Evolutionary conservation across 148 eudicot species (phyloP), one percentile per base, ranked within the genome.

Genomic region (Fagopyrum homotropicum): DNA sequence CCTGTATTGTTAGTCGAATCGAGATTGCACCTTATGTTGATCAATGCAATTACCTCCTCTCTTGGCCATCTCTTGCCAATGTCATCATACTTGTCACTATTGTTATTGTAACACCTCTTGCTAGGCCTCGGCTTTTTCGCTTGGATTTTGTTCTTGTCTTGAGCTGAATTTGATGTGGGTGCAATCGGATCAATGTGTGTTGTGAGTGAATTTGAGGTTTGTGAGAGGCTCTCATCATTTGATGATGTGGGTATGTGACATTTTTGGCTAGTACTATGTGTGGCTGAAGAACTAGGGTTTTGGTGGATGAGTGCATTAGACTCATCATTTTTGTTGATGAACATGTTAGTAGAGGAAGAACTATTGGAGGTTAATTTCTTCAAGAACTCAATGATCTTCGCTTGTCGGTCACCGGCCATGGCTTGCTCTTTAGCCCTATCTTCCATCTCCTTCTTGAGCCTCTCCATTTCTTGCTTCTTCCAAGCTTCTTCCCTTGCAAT

Each of bases 21-120:
- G 35, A 85, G 75, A 72, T 83, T 93, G 56, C 97, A 87, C 81
- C 92, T 86, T 73, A 90, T 82, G 87, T 85, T 85, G 77, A 94
- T 94, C 81, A 94, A 68, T 76, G 97, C 97, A 74, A 87, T 71
- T 26, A 94, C 97, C 81, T 94, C 91, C 44, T 91, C 98, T 78
- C 88, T 91, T 8, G 98, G 95, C 98, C 98, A 94, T 82, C 98
- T 82, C 82, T 86, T 85, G 3, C 97, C 97, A 0, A 51, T 74
- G 26, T 87, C 91, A 69, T 81, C 90, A 66, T 43, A 40, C 66
- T 76, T 78, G 3, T 79, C 79, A 10, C 77, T 76, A n/a, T 43
- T 22, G n/a, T 5, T 16, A 66, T 15, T 14, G 15, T 40, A 66
- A 40, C 46, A 17, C 70, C 19, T 66, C 70, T 66, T 66, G 17